phyloP scores from a whole-genome alignment of 352 stramenopile genomes.

The Globisporangium sylvaticum region DNA sequence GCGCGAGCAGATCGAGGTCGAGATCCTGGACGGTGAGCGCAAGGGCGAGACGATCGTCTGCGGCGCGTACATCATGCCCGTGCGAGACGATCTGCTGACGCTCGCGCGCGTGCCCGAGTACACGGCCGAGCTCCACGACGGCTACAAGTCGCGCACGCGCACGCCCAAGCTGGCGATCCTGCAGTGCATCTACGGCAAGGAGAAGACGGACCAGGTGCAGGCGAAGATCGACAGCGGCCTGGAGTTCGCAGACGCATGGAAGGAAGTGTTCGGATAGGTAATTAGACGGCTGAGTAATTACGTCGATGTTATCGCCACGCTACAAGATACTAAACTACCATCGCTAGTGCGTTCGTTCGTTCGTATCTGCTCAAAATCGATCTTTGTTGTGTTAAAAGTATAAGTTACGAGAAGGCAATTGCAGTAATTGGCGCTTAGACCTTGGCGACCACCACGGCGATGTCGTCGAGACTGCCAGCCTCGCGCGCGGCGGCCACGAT shows the following conservation, averaged over 20 bases:
- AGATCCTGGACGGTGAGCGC: conserved; percentile 37
- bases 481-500: conserved; percentile 47
- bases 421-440: conserved; percentile 20
- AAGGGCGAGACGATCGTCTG: conserved; percentile 39
- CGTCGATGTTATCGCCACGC: neutral
- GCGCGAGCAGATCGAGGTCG: conserved; percentile 57
- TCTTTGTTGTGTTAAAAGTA: conserved; percentile 1
- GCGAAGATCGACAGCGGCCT: conserved; percentile 36
- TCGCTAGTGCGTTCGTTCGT: neutral
- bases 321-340: neutral
- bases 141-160: conserved; percentile 35
- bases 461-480: conserved; percentile 61
- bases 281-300: no score
- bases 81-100: conserved; percentile 44
- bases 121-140: conserved; percentile 43
- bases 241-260: conserved; percentile 42
- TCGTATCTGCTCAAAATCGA: conserved; percentile 7
- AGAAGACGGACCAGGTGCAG: conserved; percentile 32
- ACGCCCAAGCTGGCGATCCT: conserved; percentile 49
- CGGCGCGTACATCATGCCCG: conserved; percentile 55
- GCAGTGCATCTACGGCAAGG: conserved; percentile 50
- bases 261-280: conserved; percentile 12
- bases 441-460: conserved; percentile 51
- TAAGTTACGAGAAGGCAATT: conserved; percentile 2
- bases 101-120: conserved; percentile 49